Conservation (phyloP, 1,139 yeast species). For the Geotrichum histeridarum region DNA sequence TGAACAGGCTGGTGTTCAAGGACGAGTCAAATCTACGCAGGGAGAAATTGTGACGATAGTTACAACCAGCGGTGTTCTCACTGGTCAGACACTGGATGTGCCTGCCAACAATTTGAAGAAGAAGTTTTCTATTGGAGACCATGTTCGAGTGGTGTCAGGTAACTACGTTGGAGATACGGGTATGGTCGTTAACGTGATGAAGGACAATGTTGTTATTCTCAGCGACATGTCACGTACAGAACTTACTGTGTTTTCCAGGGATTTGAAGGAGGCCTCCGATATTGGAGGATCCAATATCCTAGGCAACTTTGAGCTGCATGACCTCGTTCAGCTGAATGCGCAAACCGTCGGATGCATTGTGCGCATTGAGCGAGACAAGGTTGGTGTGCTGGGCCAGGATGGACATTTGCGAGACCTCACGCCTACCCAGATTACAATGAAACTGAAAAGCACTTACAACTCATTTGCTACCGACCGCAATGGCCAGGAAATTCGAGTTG, state of each 20-base stretch:
- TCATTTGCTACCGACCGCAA: constrained; percentile 81
- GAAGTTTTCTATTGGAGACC: constrained; percentile 87
- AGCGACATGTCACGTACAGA: constrained; percentile 87
- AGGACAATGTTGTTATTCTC: constrained; percentile 81
- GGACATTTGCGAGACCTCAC: constrained; percentile 69
- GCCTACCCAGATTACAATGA: constrained; percentile 76
- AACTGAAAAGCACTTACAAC: constrained; percentile 56
- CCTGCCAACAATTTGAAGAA: constrained; percentile 81
- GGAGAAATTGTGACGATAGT: constrained; percentile 59
- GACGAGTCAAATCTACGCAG: constrained; percentile 67
- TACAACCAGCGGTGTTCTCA: constrained; percentile 50
- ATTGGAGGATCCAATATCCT: constrained; percentile 47
- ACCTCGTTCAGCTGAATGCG: constrained; percentile 82
- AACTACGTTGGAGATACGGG: constrained; percentile 92
- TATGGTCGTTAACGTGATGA: constrained; percentile 74
- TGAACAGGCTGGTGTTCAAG: constrained; percentile 87
- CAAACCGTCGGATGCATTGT: constrained; percentile 85
- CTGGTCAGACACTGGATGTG: constrained; percentile 53
- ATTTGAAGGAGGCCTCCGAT: constrained; percentile 53
- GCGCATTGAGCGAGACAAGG: constrained; percentile 81
- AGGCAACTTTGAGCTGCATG: constrained; percentile 80
- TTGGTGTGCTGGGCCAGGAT: constrained; percentile 76
- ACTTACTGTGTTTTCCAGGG: constrained; percentile 87
- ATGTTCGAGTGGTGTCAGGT: constrained; percentile 88
- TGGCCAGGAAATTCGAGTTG: constrained; percentile 80